These are phyloP conservation scores for Vitis rupestris DNA, from an alignment of 164 flowering plant genomes.

Conservation along the genomic window DNA sequence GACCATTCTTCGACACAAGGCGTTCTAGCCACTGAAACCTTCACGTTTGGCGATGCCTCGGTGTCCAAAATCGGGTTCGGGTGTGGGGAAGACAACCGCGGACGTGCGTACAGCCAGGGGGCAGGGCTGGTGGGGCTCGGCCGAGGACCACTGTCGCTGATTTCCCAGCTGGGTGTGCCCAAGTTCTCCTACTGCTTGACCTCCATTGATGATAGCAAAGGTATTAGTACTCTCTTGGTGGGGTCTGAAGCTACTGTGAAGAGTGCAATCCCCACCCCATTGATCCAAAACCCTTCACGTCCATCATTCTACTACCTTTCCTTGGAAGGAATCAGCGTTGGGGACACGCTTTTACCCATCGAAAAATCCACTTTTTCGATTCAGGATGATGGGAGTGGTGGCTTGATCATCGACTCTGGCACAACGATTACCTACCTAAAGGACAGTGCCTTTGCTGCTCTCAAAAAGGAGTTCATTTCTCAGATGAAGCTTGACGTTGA, in stretches of 20 bases:
- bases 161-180: conserved; percentile 66
- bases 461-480: conserved; percentile 55
- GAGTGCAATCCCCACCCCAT: conserved; percentile 40
- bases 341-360: conserved; percentile 46
- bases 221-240: conserved; percentile 53
- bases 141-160: conserved; percentile 78
- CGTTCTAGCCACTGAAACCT: conserved; percentile 61
- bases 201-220: conserved; percentile 49
- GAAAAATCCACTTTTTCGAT: conserved; percentile 50
- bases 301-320: conserved; percentile 73
- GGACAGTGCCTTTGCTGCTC: conserved; percentile 34
- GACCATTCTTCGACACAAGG: conserved; percentile 78
- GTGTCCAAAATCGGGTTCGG: conserved; percentile 65
- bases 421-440: conserved; percentile 78
- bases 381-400: conserved; percentile 64
- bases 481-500: conserved; percentile 50
- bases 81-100: conserved; percentile 74
- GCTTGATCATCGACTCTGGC: conserved; percentile 88
- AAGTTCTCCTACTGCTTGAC: conserved; percentile 82
- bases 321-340: conserved; percentile 76
- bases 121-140: conserved; percentile 88
- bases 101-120: conserved; percentile 60
- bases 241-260: conserved; percentile 50
- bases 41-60: conserved; percentile 49
- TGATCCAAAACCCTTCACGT: conserved; percentile 53